Conservation (phyloP, 495 filamentous ascomycete species). For the Aspergillus heteromorphus region DNA sequence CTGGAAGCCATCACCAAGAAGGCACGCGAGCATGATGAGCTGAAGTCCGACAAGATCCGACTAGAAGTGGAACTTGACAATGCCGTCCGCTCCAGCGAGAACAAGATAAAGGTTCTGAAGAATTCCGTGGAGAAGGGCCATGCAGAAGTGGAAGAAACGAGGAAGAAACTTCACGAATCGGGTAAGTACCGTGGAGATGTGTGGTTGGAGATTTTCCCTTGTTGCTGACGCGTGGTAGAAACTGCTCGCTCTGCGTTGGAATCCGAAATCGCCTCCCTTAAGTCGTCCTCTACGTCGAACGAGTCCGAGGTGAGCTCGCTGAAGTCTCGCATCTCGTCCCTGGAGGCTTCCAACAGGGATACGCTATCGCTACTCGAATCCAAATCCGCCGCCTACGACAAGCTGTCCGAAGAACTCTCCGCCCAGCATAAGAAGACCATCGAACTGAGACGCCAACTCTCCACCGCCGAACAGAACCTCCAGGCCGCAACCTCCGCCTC, state of each 20-base stretch:
- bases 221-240: slow-evolving; percentile 44
- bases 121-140: slow-evolving; percentile 72
- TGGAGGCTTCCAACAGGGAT: slow-evolving; percentile 89
- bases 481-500: slow-evolving; percentile 74
- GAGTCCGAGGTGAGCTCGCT: slow-evolving; percentile 71
- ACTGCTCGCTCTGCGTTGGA: slow-evolving; percentile 61
- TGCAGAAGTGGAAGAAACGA: slow-evolving; percentile 70
- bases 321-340: slow-evolving; percentile 70
- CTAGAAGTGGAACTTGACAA: slow-evolving; percentile 91
- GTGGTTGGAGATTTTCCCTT: neutral
- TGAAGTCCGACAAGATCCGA: slow-evolving; percentile 77
- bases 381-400: slow-evolving; percentile 81
- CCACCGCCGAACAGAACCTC: slow-evolving; percentile 69
- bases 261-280: slow-evolving; percentile 73
- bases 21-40: slow-evolving; percentile 71
- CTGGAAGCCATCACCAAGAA: slow-evolving; percentile 63
- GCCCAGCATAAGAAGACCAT: slow-evolving; percentile 82
- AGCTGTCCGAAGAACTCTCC: slow-evolving; percentile 77
- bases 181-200: slow-evolving; percentile 45
- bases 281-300: slow-evolving; percentile 67
- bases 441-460: slow-evolving; percentile 73
- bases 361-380: slow-evolving; percentile 81
- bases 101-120: slow-evolving; percentile 74
- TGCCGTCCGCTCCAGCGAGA: slow-evolving; percentile 72
- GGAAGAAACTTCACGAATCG: slow-evolving; percentile 73